Evolutionary conservation across 108 stramenopile species (phyloP).

Genomic region (Nannochloropsis salina): DNA sequence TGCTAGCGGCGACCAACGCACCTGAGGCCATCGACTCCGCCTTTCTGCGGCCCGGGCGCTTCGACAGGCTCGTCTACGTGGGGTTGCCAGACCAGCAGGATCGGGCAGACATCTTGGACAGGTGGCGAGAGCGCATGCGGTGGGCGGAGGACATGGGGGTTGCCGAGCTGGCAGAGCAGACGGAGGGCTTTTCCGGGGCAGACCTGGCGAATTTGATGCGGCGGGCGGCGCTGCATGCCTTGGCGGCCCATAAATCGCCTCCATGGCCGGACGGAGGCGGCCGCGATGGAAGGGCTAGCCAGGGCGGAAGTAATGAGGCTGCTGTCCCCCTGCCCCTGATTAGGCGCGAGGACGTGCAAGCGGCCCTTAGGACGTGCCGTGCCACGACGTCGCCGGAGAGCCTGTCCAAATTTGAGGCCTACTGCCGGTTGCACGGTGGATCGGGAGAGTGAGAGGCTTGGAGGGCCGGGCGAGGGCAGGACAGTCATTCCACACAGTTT

Average conservation of each 20-base stretch:
- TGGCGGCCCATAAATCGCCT: background rate
- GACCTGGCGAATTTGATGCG: constrained; percentile 11
- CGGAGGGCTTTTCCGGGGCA: background rate
- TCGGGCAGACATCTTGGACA: background rate
- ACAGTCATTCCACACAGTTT: too few species aligned
- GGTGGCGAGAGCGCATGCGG: background rate
- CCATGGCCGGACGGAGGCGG: background rate
- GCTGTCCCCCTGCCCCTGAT: background rate
- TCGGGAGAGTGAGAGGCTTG: background rate
- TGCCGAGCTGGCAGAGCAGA: background rate
- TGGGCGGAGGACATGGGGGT: background rate
- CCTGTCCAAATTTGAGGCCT: background rate
- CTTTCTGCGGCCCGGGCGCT: constrained; percentile 40
- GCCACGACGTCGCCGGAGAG: background rate
- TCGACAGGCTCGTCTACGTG: constrained; percentile 29
- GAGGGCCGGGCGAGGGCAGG: background rate
- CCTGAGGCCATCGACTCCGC: constrained; percentile 41
- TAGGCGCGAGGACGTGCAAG: background rate
- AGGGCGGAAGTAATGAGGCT: background rate
- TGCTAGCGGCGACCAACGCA: constrained; percentile 42
- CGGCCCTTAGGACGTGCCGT: background rate
- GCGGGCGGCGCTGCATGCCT: constrained; percentile 15
- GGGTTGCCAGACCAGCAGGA: background rate
- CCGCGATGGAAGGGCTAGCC: background rate
- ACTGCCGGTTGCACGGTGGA: background rate